Evolutionary conservation across 2,329 filamentous ascomycete genomes (phyloP), one percentile per base, ranked within the genome.

Genomic region (Aureobasidium pullulans): DNA sequence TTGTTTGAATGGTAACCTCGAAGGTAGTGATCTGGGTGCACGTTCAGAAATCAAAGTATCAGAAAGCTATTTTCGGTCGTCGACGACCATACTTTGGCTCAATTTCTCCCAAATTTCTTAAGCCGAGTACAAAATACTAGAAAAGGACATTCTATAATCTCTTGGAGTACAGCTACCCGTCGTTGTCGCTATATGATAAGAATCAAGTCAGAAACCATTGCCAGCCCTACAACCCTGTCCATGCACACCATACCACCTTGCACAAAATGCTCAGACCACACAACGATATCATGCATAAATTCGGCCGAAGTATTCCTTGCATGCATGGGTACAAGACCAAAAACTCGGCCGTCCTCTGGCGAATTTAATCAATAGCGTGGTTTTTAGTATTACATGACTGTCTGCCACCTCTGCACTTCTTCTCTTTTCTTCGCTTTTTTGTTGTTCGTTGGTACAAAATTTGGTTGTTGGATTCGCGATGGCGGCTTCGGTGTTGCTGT

Each of bases 301-400:
- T 49, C 47, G 47, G 47, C 47, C 47, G 47, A 49, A 49, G 16
- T 29, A 15, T 10, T 29, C 43, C 43, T 46, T 31, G 29, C 23
- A 23, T 23, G 23, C 23, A 23, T 23, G 23, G 23, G 23, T 23
- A 36, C 32, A 37, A 36, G 10, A 37, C 3, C 23, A 23, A 23
- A 49, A 49, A 49, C 47, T 49, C 47, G 47, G 47, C 47, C 47
- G 47, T 19, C 31, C 19, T 37, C 34, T 36, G 19, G 32, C 47
- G 47, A 49, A n/a, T 10, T 15, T 9, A 31, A n/a, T 31, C 16
- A 36, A 31, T 8, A 37, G 9, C 7, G 19, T 7, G 15, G 23
- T 28, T 49, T 23, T 23, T 3, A 23, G 23, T 23, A 23, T 23
- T 23, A 23, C 23, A 23, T 23, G 23, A 23, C 23, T 11, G 10